Evolutionary conservation across 495 filamentous ascomycete species (phyloP), one percentile per base, ranked within the genome.

Genomic region (Cetradonia linearis): DNA sequence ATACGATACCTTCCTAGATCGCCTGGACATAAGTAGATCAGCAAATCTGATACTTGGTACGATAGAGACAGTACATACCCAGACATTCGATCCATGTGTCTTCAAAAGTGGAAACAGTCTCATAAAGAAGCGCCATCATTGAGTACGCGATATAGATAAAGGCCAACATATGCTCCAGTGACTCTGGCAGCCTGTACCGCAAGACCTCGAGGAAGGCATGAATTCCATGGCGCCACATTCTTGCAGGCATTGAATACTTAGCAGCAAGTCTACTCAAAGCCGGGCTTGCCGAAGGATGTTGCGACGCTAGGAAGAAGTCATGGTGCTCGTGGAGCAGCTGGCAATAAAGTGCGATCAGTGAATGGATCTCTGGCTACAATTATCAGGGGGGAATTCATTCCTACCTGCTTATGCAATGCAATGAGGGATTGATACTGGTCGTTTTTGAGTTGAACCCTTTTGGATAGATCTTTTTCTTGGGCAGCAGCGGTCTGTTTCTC

Each of bases 81-180:
- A 96, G 75, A 65, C 89, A 95, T 63, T 96, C 91, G 28, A 95
- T 87, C 91, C 91, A 96, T 0, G 86, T 94, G 50, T 91, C 87
- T 62, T 86, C 79, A 65, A 91, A 95, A 0, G 78, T 72, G 1
- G 77, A 68, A 0, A 80, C 77, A 0, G 78, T 81, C 61, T 81
- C 78, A 46, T 73, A 78, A 0, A 81, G 70, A 0, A 79, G 64
- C 1, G 77, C 72, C 70, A 80, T 74, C 75, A 78, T 79, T 37
- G 74, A 74, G 54, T 81, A 80, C 2, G 78, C 78, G 1, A 79
- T 71, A 58, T 78, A 77, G 42, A 81, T 77, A 54, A 78, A 80
- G 2, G 77, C 66, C 0, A 81, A 67, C 78, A 80, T 81, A 48
- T 78, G 75, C n/a, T 80, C 78, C 34, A 76, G 62, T 18, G 71